These are phyloP conservation scores for Cladosporium sp. DNA, from an alignment of 2,329 filamentous ascomycete species.

Conservation along the genomic window DNA sequence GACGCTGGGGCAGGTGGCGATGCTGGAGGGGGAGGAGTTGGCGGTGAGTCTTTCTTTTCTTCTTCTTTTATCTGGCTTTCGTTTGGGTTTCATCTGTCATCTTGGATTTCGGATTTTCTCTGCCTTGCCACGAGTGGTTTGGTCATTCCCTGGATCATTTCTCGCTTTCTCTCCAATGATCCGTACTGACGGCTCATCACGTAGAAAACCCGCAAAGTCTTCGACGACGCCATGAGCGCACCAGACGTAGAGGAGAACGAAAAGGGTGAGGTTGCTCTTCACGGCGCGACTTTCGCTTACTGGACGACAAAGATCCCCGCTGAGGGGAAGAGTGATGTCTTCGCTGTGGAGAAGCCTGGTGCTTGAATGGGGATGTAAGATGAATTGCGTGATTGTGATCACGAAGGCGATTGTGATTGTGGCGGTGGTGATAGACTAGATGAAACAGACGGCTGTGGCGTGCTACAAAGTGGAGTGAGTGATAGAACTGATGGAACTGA, in stretches of 20 bases:
- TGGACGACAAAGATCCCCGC: slow-evolving; percentile 53
- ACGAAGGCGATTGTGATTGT: too few relatives aligned
- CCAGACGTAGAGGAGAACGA: slow-evolving; percentile 56
- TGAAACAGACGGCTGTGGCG: too few relatives aligned
- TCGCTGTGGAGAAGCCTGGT: slow-evolving; percentile 18
- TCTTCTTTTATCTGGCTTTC: background rate
- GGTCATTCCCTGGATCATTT: too few relatives aligned
- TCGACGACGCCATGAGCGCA: slow-evolving; percentile 51
- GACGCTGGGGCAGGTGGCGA: slow-evolving; percentile 65
- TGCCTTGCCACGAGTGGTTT: too few relatives aligned
- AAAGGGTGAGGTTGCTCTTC: slow-evolving; percentile 58
- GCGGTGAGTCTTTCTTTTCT: slow-evolving; percentile 33
- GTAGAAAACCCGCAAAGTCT: slow-evolving; percentile 49
- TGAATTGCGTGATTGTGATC: too few relatives aligned
- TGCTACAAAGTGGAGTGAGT: too few relatives aligned
- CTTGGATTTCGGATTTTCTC: too few relatives aligned
- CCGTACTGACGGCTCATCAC: slow-evolving; percentile 21
- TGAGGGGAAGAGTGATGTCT: slow-evolving; percentile 23
- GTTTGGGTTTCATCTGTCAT: too few relatives aligned
- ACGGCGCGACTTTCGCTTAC: slow-evolving; percentile 59
- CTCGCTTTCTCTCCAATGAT: background rate
- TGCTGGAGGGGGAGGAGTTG: slow-evolving; percentile 50
- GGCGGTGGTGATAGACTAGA: too few relatives aligned
- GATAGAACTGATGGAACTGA: too few relatives aligned
- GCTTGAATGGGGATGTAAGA: slow-evolving; percentile 30